Evolutionary conservation across 129 eudicot species (phyloP).

Genomic region (Ambrosia artemisiifolia): DNA sequence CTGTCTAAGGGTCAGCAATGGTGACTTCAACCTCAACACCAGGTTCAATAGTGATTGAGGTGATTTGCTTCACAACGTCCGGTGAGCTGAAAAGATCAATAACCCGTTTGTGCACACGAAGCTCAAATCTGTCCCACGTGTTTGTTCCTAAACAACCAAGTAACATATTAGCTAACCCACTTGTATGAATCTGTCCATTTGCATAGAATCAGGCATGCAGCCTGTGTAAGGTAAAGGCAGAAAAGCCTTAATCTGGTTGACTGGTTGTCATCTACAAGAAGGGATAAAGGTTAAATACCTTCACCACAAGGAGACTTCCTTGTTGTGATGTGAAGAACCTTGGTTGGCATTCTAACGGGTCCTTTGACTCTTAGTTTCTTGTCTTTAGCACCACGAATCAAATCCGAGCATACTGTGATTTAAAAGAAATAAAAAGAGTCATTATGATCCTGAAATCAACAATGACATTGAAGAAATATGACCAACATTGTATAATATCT

Average conservation of each 20-base stretch:
- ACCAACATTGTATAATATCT: not conserved
- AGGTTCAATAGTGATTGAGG: slow-evolving; percentile 86
- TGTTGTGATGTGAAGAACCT: slow-evolving; percentile 43
- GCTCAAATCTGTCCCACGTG: slow-evolving; percentile 87
- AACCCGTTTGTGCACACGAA: slow-evolving; percentile 81
- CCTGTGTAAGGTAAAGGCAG: not conserved
- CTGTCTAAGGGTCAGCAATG: slow-evolving; percentile 53
- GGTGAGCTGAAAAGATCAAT: slow-evolving; percentile 92
- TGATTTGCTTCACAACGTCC: slow-evolving; percentile 81
- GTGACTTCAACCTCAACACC: slow-evolving; percentile 91
- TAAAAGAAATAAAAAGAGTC: not conserved
- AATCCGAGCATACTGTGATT: slow-evolving; percentile 67
- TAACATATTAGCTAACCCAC: not conserved
- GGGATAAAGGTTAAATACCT: slow-evolving; percentile 20
- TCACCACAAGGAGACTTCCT: slow-evolving; percentile 54
- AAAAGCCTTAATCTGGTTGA: not conserved
- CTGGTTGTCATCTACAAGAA: not conserved
- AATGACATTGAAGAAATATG: not conserved
- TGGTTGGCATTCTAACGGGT: slow-evolving; percentile 52
- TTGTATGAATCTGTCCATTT: not conserved
- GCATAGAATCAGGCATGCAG: not conserved
- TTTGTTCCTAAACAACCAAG: slow-evolving; percentile 51
- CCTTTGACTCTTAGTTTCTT: slow-evolving; percentile 43
- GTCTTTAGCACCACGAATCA: slow-evolving; percentile 83
- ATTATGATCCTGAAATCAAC: not conserved